Evolutionary conservation across 441 rosid genomes (phyloP).

Genomic region (Arabidopsis hybrid): DNA sequence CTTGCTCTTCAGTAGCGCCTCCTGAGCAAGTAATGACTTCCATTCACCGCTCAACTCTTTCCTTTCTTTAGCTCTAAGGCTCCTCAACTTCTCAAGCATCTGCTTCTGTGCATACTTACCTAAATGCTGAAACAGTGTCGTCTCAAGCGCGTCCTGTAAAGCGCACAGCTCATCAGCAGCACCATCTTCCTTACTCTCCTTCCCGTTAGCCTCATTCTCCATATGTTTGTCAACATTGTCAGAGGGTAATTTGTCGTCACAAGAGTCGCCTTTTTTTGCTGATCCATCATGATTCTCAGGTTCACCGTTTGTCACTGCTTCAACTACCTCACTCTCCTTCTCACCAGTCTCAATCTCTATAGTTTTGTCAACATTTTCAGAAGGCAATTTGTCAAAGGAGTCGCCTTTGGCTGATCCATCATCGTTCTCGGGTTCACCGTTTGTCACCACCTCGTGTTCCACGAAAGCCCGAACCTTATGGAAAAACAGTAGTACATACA

Average conservation of each 20-base stretch:
- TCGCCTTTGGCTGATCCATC: not conserved
- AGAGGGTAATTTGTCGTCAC: not conserved
- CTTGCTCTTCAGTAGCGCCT: slow-evolving; percentile 7
- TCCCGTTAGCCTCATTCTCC: not conserved
- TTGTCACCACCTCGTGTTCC: slow-evolving; percentile 1
- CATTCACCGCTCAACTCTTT: slow-evolving; percentile 28
- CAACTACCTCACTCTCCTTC: slow-evolving; percentile 13
- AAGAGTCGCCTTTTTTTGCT: not conserved
- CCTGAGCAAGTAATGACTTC: slow-evolving; percentile 21
- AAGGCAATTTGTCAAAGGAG: not conserved
- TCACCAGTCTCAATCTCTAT: slow-evolving; percentile 1
- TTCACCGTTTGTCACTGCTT: not conserved
- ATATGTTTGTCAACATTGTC: not conserved
- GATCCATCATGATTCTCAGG: not conserved
- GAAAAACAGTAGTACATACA: not conserved
- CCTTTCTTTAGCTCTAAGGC: slow-evolving; percentile 1
- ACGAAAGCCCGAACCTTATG: not conserved
- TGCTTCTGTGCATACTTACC: not conserved
- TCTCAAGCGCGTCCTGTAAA: slow-evolving; percentile 20
- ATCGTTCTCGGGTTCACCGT: slow-evolving; percentile 1
- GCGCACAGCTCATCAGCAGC: slow-evolving; percentile 8
- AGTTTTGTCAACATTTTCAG: not conserved
- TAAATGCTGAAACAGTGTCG: slow-evolving; percentile 8
- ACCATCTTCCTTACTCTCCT: not conserved
- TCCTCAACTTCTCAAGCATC: slow-evolving; percentile 21